Evolutionary conservation across 306 rosid genomes (phyloP), one percentile per base, ranked within the genome.

Genomic region (Quercus dentata): DNA sequence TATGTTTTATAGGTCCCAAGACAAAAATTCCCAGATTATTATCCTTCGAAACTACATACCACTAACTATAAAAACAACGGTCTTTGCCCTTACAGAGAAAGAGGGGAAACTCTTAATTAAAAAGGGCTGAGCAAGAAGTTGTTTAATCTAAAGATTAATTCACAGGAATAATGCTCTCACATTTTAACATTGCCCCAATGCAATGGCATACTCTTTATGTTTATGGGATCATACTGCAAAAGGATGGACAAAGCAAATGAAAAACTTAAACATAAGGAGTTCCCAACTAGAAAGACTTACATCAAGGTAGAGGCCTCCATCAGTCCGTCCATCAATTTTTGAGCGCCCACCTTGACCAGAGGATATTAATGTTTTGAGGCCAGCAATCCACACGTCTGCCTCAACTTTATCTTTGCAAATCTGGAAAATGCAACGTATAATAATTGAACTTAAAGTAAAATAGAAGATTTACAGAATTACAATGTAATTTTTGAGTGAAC

Each of bases 311-410:
- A 95, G 88, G 80, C 94, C 97, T 54, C 92, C 99, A 65, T 95
- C 99, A 89, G 86, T 90, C 99, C 97, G 90, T 82, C 99, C 99
- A 80, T 95, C 99, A 77, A 95, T 95, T 83, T 93, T 95, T 79
- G 97, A 95, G 79, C 99, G 97, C 56, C 97, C 99, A 85, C 97
- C 98, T 88, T 86, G 97, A 77, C 96, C 96, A 81, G 97, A 91
- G 71, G 90, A 83, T 78, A 91, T 88, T 81, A 95, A 79, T 74
- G 92, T 87, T 84, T 89, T 93, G 75, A 93, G 92, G 79, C 99
- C 98, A 44, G 89, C 86, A 92, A 93, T 96, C 99, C 99, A 93
- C 88, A 87, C 91, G 85, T 93, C 97, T 27, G 94, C 97, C 87
- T 93, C 98, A 81, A 86, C 94, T 93, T 91, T 93, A 86, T 96